phyloP scores from a whole-genome alignment of 1,284 basidiomycete genomes.

The Entoloma clypeatum region DNA sequence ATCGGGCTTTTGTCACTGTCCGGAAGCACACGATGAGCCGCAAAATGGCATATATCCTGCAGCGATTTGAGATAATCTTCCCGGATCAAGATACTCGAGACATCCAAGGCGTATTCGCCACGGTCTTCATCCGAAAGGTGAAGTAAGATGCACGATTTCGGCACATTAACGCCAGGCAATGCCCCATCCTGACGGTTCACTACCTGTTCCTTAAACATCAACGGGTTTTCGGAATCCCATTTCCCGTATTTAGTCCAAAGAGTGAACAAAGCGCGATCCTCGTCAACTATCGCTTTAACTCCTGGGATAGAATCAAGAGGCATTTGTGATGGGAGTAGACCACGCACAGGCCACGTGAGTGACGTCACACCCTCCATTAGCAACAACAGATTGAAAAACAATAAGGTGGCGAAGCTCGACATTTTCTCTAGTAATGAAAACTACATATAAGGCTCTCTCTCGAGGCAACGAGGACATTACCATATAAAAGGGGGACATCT shows the following conservation, averaged over 20 bases:
- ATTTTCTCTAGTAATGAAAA: no score
- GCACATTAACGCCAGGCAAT: background rate
- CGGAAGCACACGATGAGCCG: background rate
- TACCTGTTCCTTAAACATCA: background rate
- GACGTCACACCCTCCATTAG: no score
- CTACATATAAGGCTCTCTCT: no score
- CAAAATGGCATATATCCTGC: background rate
- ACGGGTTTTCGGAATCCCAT: background rate
- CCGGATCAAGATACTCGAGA: slow-evolving; percentile 5
- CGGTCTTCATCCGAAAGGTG: background rate
- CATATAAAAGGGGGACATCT: no score
- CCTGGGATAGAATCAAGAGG: slow-evolving; percentile 1
- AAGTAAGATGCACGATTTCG: background rate
- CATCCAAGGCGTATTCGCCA: background rate
- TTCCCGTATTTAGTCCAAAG: slow-evolving; percentile 4
- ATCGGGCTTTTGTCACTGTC: background rate
- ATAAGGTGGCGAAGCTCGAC: no score
- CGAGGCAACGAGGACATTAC: no score
- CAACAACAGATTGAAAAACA: no score
- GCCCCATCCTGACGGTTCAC: slow-evolving; percentile 1
- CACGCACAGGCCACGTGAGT: no score
- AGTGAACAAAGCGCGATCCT: no score
- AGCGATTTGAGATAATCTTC: slow-evolving; percentile 3
- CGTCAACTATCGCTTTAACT: background rate
- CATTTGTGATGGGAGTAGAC: no score